Percentiles rank a stretch among this genome's conserved stretches.
phyloP scores from a whole-genome alignment of 2,329 filamentous ascomycete genomes.

The Fusarium udum region DNA sequence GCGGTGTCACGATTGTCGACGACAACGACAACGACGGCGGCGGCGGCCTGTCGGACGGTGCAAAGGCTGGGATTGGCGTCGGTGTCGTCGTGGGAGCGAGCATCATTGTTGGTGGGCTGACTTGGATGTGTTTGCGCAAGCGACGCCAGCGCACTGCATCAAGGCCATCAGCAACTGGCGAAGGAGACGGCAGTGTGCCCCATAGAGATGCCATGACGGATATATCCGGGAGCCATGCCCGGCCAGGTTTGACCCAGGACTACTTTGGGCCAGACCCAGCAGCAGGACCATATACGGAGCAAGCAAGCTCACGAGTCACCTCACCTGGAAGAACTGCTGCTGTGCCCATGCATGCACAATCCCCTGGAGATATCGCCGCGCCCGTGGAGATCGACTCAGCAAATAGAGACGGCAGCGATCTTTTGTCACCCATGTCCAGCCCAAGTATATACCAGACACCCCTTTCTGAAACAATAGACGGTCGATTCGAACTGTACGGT shows the following conservation, averaged over 20 bases:
- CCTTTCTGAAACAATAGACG: conserved; percentile 43
- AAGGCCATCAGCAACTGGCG: conserved; percentile 15
- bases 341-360: conserved; percentile 56
- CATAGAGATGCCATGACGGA: conserved; percentile 48
- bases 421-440: conserved; percentile 33
- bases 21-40: conserved; percentile 33
- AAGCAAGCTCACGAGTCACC: conserved; percentile 41
- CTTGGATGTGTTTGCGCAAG: conserved; percentile 59
- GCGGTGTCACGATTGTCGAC: conserved; percentile 45
- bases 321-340: conserved; percentile 49
- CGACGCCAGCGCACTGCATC: conserved; percentile 39
- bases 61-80: conserved; percentile 66
- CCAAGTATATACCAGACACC: conserved; percentile 36
- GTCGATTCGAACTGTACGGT: conserved; percentile 58
- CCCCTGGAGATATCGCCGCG: conserved; percentile 59
- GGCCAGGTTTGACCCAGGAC: conserved; percentile 49
- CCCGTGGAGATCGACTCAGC: conserved; percentile 65
- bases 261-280: conserved; percentile 58
- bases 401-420: conserved; percentile 17
- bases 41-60: conserved; percentile 55
- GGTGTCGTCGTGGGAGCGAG: conserved; percentile 59
- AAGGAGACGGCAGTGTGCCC: conserved; percentile 28
- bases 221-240: conserved; percentile 42
- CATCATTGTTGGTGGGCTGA: conserved; percentile 53
- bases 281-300: conserved; percentile 58